Conservation (phyloP, 2,329 filamentous ascomycete species). For the Fusarium sp. region DNA sequence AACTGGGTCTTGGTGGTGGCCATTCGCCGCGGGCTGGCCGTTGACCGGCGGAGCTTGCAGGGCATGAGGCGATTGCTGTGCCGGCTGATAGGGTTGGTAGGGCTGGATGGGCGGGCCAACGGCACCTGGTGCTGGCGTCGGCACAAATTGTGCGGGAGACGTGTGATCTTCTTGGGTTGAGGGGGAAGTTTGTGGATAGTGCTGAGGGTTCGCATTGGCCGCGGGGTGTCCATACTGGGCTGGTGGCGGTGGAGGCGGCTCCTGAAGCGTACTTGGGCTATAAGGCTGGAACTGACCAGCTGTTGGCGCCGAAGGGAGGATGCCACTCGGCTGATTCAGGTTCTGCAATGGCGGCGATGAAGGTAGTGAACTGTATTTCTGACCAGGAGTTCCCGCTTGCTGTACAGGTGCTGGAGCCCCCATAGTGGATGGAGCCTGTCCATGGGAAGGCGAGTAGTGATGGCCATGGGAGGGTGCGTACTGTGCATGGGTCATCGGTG, state of each 20-base stretch:
- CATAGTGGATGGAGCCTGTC: neutral
- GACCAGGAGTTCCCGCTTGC: neutral
- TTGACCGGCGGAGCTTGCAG: neutral
- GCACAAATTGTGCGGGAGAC: neutral
- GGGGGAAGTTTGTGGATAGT: neutral
- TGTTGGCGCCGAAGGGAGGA: neutral
- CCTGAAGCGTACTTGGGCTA: neutral
- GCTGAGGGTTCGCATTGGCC: neutral
- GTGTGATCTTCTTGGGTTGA: neutral
- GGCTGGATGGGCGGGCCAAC: neutral
- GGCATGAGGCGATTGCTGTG: neutral
- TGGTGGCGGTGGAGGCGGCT: neutral
- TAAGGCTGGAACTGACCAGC: neutral
- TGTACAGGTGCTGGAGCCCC: neutral
- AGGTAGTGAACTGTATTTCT: neutral
- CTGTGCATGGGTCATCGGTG: neutral
- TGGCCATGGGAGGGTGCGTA: neutral
- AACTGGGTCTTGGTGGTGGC: slow-evolving; percentile 9
- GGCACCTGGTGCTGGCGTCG: neutral
- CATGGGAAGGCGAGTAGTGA: neutral
- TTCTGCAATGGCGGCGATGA: neutral
- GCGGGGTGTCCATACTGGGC: neutral
- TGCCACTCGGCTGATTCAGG: neutral
- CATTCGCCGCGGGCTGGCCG: neutral
- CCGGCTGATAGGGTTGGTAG: neutral